Percentiles rank a stretch among this genome's conserved stretches.
phyloP scores from a whole-genome alignment of 2,329 filamentous ascomycete genomes.

The Elsinoe ampelina region DNA sequence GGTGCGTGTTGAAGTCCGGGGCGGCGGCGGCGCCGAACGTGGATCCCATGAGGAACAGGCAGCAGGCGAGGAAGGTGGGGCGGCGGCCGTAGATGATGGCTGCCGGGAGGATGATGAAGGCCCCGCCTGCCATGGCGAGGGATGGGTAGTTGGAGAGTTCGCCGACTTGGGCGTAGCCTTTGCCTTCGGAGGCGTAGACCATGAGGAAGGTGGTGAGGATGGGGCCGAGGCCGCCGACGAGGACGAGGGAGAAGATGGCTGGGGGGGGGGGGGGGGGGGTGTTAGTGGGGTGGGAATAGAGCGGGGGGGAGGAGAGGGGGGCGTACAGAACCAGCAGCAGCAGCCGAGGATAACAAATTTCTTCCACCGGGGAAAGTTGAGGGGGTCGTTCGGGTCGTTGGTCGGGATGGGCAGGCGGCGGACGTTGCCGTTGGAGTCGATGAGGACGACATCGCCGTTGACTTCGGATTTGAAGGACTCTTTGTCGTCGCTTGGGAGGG shows the following conservation, averaged over 20 bases:
- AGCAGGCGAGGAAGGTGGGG: constrained; percentile 27
- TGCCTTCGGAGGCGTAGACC: constrained; percentile 24
- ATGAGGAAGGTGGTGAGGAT: constrained; percentile 29
- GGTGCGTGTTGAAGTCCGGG: constrained; percentile 29
- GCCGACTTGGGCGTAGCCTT: constrained; percentile 23
- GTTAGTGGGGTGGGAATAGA: too few relatives aligned
- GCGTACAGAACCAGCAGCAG: constrained; percentile 27
- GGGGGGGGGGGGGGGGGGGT: neutral
- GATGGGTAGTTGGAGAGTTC: constrained; percentile 32
- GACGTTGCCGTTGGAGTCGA: constrained; percentile 18
- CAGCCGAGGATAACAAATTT: constrained; percentile 25
- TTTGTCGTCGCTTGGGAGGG: constrained; percentile 8
- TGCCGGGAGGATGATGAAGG: constrained; percentile 32
- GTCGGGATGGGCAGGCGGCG: constrained; percentile 21
- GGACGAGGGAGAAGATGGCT: constrained; percentile 32
- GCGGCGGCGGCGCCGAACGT: constrained; percentile 29
- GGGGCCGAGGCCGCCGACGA: constrained; percentile 42
- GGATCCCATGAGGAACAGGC: constrained; percentile 25
- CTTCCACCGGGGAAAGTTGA: constrained; percentile 25
- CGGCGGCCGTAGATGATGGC: constrained; percentile 32
- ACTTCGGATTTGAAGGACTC: constrained; percentile 10
- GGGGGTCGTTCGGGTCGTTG: constrained; percentile 22
- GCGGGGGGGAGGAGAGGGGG: too few relatives aligned
- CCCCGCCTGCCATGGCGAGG: constrained; percentile 32
- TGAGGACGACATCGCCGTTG: constrained; percentile 18